phyloP scores from a whole-genome alignment of 352 stramenopile genomes.

The Phytophthora europaea region DNA sequence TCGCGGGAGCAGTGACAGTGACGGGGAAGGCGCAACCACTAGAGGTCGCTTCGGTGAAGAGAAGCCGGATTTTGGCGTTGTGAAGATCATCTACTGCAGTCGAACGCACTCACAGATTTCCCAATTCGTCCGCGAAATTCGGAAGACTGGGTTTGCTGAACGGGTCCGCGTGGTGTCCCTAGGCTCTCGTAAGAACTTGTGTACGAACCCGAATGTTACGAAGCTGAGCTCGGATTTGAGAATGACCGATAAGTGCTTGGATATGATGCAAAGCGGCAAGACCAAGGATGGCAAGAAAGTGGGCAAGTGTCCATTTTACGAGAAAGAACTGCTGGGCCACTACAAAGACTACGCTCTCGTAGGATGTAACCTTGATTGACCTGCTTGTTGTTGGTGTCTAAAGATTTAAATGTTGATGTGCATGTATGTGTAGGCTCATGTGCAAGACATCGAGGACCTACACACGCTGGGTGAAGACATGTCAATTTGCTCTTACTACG shows the following conservation, averaged over 20 bases:
- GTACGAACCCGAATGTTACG: conserved; percentile 77
- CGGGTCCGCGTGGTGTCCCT: conserved; percentile 84
- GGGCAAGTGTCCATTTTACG: conserved; percentile 85
- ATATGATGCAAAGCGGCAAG: conserved; percentile 87
- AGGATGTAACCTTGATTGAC: conserved; percentile 23
- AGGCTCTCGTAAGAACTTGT: conserved; percentile 89
- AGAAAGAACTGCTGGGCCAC: conserved; percentile 73
- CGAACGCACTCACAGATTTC: conserved; percentile 92
- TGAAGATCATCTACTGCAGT: conserved; percentile 93
- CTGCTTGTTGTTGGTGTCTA: conserved; percentile 8
- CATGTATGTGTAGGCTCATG: conserved; percentile 56
- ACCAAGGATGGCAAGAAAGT: conserved; percentile 58
- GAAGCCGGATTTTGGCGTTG: conserved; percentile 50
- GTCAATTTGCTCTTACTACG: conserved; percentile 98
- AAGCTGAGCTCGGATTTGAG: conserved; percentile 76
- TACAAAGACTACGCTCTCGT: conserved; percentile 88
- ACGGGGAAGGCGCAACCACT: conserved; percentile 40
- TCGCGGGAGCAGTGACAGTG: conserved; percentile 38
- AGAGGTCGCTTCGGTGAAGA: conserved; percentile 24
- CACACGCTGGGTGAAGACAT: conserved; percentile 90
- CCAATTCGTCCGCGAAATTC: conserved; percentile 90
- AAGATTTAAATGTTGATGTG: neutral
- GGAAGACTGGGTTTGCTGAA: conserved; percentile 79
- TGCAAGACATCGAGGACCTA: conserved; percentile 98
- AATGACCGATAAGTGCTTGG: conserved; percentile 88